A percentile compares a stretch with the other conserved stretches of the same genome.
Evolutionary conservation across 1,139 yeast genomes (phyloP).

Genomic region (Geotrichum australiense): DNA sequence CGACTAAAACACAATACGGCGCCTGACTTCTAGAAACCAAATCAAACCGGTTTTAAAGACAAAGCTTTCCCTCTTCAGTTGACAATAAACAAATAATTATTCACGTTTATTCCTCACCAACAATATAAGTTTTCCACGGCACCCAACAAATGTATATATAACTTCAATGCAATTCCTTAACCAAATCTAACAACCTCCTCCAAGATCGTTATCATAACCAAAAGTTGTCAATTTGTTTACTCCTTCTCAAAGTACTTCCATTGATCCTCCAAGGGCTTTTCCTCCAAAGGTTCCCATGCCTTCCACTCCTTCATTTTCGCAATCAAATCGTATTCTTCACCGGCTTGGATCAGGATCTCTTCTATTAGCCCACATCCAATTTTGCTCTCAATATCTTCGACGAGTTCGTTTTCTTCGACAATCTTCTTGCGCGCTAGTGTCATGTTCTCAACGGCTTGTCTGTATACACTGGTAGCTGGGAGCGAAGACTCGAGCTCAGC

Average conservation of each 20-base stretch:
- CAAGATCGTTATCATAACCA: no score
- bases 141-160: no score
- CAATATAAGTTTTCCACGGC: no score
- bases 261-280: constrained; percentile 36
- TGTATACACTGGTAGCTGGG: constrained; percentile 67
- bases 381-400: constrained; percentile 61
- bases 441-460: constrained; percentile 67
- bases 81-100: no score
- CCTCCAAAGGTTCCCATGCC: constrained; percentile 44
- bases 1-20: no score
- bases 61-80: no score
- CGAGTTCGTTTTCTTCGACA: constrained; percentile 57
- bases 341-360: constrained; percentile 75
- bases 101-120: no score
- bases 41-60: no score
- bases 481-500: constrained; percentile 49
- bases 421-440: constrained; percentile 63
- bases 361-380: constrained; percentile 83
- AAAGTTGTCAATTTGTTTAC: no score
- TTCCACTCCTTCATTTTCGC: constrained; percentile 62
- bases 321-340: constrained; percentile 69
- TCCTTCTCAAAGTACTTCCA: constrained; percentile 33
- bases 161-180: no score
- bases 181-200: no score
- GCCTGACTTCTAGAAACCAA: no score